Evolutionary conservation across 768 basidiomycete genomes (phyloP).

Genomic region (Terana coerulea): DNA sequence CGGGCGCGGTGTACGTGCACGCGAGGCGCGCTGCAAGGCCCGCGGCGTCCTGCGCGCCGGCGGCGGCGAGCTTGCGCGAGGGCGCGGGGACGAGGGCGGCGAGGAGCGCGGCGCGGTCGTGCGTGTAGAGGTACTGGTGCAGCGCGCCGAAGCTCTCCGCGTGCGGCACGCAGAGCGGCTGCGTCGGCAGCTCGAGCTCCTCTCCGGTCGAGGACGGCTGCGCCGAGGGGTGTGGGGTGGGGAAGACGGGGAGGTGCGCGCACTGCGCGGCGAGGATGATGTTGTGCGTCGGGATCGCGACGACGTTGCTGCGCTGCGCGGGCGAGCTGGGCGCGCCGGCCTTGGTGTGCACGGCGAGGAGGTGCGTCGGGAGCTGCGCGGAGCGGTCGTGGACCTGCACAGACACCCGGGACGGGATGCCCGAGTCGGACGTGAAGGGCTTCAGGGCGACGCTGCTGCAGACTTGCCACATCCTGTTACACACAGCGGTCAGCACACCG

Average conservation of each 20-base stretch:
- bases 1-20: conserved; percentile 29
- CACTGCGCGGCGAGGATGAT: conserved; percentile 60
- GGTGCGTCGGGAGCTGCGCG: conserved; percentile 31
- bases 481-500: background rate
- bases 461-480: conserved; percentile 19
- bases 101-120: conserved; percentile 56
- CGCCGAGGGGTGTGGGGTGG: conserved; percentile 24
- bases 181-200: conserved; percentile 48
- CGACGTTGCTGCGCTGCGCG: conserved; percentile 31
- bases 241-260: conserved; percentile 50
- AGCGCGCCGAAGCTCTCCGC: conserved; percentile 65
- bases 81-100: conserved; percentile 53
- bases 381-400: conserved; percentile 34
- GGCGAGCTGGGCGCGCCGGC: conserved; percentile 8
- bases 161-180: conserved; percentile 68
- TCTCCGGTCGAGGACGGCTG: conserved; percentile 18
- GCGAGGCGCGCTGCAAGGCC: conserved; percentile 19
- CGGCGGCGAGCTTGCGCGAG: background rate
- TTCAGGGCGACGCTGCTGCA: conserved; percentile 35
- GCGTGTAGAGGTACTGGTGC: conserved; percentile 65
- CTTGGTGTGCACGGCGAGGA: conserved; percentile 46
- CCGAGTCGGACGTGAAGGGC: conserved; percentile 30
- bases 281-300: conserved; percentile 59
- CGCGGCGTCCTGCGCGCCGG: background rate
- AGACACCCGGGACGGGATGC: conserved; percentile 40